Evolutionary conservation across 768 basidiomycete species (phyloP), one percentile per base, ranked within the genome.

Genomic region (Atractiella rhizophila): DNA sequence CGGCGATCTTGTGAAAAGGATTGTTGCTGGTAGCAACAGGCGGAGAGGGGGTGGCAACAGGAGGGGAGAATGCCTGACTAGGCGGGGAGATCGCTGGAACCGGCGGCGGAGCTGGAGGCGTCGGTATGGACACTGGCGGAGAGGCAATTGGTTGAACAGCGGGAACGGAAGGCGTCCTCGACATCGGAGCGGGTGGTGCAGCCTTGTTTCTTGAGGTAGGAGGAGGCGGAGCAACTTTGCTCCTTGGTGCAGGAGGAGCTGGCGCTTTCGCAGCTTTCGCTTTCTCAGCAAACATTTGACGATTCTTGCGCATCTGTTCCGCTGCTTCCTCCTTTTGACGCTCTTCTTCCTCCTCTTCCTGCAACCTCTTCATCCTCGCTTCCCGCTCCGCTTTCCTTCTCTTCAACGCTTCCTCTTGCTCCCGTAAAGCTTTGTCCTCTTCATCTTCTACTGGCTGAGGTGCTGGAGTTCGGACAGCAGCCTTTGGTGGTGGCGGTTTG

Each of bases 341-440:
- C 19, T 56, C 26, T 34, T 75, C 68, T 48, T 66, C 61, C 56
- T 83, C 77, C 16, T 81, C 63, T 49, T 70, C 66, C 37, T 75
- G 70, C 16, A 85, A 59, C 36, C 58, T 47, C 33, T 55, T 55
- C 35, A 63, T 44, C 19, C 74, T 64, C 34, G 67, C 75, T 15
- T 65, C 66, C 1, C 78, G 68, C 37, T 60, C 60, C n/a, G 68
- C 80, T 49, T 75, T 53, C 46, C 72, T 72, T 56, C 74, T 76
- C 37, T 65, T 64, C n/a, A 83, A 52, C 3, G 67, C 68, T 44
- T 68, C 76, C 55, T 83, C 76, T 11, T 75, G 68, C 11, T 65
- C 69, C 40, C 66, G 67, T 9, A 91, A 55, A 13, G 61, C 65
- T 32, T 67, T 70, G 46, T 91, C 86, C 55, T 83, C 81, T 0